Evolutionary conservation across 1,284 basidiomycete genomes (phyloP), one percentile per base, ranked within the genome.

Genomic region (Heimioporus retisporus): DNA sequence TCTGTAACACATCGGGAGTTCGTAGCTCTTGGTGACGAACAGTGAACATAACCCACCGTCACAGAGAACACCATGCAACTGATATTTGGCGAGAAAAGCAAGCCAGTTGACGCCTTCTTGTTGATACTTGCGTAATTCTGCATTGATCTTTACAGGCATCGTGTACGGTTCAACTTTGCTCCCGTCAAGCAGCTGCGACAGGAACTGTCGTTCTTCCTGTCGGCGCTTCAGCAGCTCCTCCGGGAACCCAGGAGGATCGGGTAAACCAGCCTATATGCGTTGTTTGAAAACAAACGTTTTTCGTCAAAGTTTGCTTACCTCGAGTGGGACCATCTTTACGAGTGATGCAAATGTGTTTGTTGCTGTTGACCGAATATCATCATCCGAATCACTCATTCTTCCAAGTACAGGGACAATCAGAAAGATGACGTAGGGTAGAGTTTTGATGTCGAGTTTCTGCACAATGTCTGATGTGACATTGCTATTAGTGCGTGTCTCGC

Each of bases 61-160:
- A 79, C 98, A 99, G 42, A 99, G 90, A 72, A 99, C 96, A 25
- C 98, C 98, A 79, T 99, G 98, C 8, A 99, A 82, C 78, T 99
- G 98, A 76, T 97, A 99, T 79, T 97, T 96, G 42, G 96, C 94
- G 54, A 99, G 85, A 85, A 99, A 99, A 1, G 98, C 98, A 57
- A 99, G 86, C 98, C 98, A 99, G 79, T 96, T 99, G 72, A 99
- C 95, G 55, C 98, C 98, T 68, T 99, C 98, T 79, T 96, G 94
- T 80, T 99, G 98, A 77, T 99, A 99, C 79, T 96, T 96, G 65
- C 98, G 92, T 59, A 99, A 85, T 73, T 98, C 96, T 50, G 96
- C 96, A 68, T 97, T 96, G 85, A 99, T 94, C 59, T 85, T 82
- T 69, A 98, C 91, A 0, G 97, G 96, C 8, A 99, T 90, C 58